Evolutionary conservation across 805 yeast genomes (phyloP).

Genomic region (Candida maltosa): DNA sequence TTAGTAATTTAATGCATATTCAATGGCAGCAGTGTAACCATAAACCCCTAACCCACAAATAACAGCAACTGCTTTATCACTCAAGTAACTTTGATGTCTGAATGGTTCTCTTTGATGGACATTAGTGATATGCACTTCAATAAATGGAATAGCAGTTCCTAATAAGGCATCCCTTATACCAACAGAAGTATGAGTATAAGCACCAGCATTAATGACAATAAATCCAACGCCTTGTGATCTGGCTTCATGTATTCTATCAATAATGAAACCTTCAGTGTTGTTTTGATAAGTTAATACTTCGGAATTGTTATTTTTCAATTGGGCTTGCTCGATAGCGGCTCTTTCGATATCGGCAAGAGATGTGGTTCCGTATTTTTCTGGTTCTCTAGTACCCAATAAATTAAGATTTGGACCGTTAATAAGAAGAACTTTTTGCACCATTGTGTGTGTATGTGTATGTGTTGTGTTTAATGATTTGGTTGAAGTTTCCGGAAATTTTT

Average conservation of each 20-base stretch:
- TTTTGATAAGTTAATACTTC: slow-evolving; percentile 35
- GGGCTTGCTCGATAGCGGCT: slow-evolving; percentile 33
- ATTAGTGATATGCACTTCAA: slow-evolving; percentile 50
- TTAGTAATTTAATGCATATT: slow-evolving; percentile 37
- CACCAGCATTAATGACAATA: slow-evolving; percentile 50
- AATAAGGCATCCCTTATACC: slow-evolving; percentile 49
- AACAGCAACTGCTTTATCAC: slow-evolving; percentile 48
- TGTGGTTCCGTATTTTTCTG: slow-evolving; percentile 49
- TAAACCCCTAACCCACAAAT: slow-evolving; percentile 40
- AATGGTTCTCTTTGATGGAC: slow-evolving; percentile 50
- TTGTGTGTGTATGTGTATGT: too few species aligned
- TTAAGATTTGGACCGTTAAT: slow-evolving; percentile 51
- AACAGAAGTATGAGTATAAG: slow-evolving; percentile 50
- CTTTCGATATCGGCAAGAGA: slow-evolving; percentile 41
- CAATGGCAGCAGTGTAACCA: slow-evolving; percentile 40
- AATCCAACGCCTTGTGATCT: slow-evolving; percentile 40
- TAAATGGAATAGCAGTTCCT: slow-evolving; percentile 47
- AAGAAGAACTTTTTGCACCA: slow-evolving; percentile 42
- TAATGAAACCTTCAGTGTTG: slow-evolving; percentile 45
- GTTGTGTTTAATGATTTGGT: too few species aligned
- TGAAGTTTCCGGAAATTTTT: too few species aligned
- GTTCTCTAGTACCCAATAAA: slow-evolving; percentile 47
- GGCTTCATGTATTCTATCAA: slow-evolving; percentile 48
- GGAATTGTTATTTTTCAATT: slow-evolving; percentile 26
- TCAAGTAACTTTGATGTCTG: slow-evolving; percentile 47